A percentile compares a stretch with the other conserved stretches of the same genome.
Conservation (phyloP, 2,329 filamentous ascomycete genomes). For the Hymenoscyphus occultus region DNA sequence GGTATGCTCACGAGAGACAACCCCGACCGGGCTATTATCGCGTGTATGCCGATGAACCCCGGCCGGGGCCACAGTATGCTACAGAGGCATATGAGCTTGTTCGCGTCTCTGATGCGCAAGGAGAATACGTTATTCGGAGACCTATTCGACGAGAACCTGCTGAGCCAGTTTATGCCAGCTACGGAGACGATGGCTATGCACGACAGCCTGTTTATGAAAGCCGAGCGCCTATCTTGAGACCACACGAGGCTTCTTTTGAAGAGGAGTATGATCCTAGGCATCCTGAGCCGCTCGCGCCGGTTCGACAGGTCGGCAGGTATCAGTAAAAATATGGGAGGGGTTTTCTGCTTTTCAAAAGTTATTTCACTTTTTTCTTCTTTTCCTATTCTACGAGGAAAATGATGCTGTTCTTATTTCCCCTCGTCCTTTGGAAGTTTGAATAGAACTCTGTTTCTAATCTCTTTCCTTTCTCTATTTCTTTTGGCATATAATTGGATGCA, state of each 20-base stretch:
- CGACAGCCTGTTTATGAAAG: constrained; percentile 32
- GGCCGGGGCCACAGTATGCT: constrained; percentile 33
- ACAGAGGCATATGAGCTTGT: constrained; percentile 44
- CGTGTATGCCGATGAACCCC: constrained; percentile 36
- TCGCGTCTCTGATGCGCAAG: constrained; percentile 44
- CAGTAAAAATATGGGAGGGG: constrained; percentile 22
- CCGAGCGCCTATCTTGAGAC: constrained; percentile 22
- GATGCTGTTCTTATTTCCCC: no score
- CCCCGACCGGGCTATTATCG: constrained; percentile 38
- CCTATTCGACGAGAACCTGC: constrained; percentile 38
- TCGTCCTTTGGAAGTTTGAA: no score
- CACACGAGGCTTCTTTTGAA: constrained; percentile 33
- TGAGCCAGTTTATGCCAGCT: constrained; percentile 34
- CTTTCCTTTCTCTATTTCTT: no score
- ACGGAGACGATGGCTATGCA: constrained; percentile 30
- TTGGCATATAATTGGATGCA: no score
- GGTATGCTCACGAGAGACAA: constrained; percentile 34
- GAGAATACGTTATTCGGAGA: constrained; percentile 47
- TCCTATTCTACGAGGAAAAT: no score
- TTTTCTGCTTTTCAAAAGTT: constrained; percentile 18
- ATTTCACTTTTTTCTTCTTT: constrained; percentile 16
- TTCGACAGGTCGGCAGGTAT: constrained; percentile 29
- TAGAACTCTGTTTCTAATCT: no score
- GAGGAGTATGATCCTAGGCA: constrained; percentile 47
- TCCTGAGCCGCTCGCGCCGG: constrained; percentile 33